These are phyloP conservation scores for Cytauxzoon felis DNA, from an alignment of 169 alveolate genomes.

Conservation along the genomic window DNA sequence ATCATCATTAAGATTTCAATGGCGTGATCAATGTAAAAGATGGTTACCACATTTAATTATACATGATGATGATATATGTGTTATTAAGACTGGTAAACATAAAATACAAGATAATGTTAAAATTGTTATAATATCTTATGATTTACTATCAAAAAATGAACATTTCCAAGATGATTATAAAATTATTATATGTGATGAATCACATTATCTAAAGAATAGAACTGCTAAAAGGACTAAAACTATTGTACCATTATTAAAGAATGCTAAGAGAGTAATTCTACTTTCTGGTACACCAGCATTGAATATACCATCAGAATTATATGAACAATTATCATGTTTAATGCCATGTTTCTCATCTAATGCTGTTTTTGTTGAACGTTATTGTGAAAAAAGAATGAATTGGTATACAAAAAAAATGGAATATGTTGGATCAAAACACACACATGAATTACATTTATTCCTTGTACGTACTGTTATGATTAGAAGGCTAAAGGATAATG, in stretches of 20 bases:
- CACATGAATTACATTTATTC: constrained; percentile 80
- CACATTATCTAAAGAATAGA: constrained; percentile 91
- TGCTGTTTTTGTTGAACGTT: constrained; percentile 75
- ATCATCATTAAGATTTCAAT: constrained; percentile 87
- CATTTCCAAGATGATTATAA: constrained; percentile 52
- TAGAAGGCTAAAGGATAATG: constrained; percentile 91
- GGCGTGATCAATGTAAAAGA: constrained; percentile 88
- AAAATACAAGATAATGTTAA: constrained; percentile 30
- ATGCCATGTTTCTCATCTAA: constrained; percentile 70
- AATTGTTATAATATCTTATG: constrained; percentile 77
- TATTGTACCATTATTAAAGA: constrained; percentile 85
- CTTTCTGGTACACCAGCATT: constrained; percentile 94
- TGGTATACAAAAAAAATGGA: constrained; percentile 70
- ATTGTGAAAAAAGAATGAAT: constrained; percentile 70
- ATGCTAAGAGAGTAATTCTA: constrained; percentile 83
- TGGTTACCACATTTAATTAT: constrained; percentile 85
- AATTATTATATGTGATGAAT: constrained; percentile 91
- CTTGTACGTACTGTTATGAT: constrained; percentile 85
- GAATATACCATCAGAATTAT: constrained; percentile 89
- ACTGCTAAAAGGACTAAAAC: constrained; percentile 86
- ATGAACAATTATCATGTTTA: constrained; percentile 81
- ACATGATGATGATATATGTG: constrained; percentile 24
- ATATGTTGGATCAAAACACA: constrained; percentile 78
- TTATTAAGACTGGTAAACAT: constrained; percentile 51
- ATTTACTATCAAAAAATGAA: constrained; percentile 68